Evolutionary conservation across 2,329 filamentous ascomycete genomes (phyloP).

Genomic region (Pyricularia sp.): DNA sequence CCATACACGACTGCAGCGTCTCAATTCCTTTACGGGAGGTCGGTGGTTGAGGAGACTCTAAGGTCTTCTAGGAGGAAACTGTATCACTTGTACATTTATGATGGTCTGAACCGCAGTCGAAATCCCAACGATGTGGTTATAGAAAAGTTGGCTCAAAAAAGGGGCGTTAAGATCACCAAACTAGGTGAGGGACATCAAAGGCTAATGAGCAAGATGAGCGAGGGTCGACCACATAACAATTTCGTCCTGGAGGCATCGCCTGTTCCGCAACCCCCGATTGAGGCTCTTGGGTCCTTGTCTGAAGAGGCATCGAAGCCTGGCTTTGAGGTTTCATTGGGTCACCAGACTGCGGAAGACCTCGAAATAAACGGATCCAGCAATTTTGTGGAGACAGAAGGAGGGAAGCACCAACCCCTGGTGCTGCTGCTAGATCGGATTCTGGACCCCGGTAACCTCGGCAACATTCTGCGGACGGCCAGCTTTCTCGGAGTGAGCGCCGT

Average conservation of each 20-base stretch:
- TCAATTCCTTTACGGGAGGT: slow-evolving; percentile 82
- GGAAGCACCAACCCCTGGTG: slow-evolving; percentile 56
- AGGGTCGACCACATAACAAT: slow-evolving; percentile 80
- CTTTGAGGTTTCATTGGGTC: slow-evolving; percentile 52
- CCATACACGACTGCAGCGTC: slow-evolving; percentile 75
- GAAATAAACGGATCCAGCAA: slow-evolving; percentile 58
- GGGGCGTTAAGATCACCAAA: slow-evolving; percentile 44
- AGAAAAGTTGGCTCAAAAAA: slow-evolving; percentile 34
- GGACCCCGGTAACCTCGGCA: slow-evolving; percentile 85
- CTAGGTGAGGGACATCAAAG: slow-evolving; percentile 53
- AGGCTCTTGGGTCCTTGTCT: slow-evolving; percentile 41
- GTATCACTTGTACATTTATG: slow-evolving; percentile 76
- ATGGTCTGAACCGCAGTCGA: slow-evolving; percentile 37
- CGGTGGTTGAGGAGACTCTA: slow-evolving; percentile 72
- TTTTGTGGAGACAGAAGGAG: slow-evolving; percentile 33
- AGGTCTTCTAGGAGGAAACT: slow-evolving; percentile 57
- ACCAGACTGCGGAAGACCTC: slow-evolving; percentile 67
- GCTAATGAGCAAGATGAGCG: slow-evolving; percentile 75
- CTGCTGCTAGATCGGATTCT: slow-evolving; percentile 67
- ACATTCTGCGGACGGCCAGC: slow-evolving; percentile 77
- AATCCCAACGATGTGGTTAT: slow-evolving; percentile 34
- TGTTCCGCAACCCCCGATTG: slow-evolving; percentile 62
- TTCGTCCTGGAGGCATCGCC: slow-evolving; percentile 80
- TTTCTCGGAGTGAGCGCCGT: slow-evolving; percentile 88
- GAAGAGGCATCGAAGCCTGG: slow-evolving; percentile 26